Evolutionary conservation across 495 filamentous ascomycete genomes (phyloP), one percentile per base, ranked within the genome.

Genomic region (Apiosordaria backusii): DNA sequence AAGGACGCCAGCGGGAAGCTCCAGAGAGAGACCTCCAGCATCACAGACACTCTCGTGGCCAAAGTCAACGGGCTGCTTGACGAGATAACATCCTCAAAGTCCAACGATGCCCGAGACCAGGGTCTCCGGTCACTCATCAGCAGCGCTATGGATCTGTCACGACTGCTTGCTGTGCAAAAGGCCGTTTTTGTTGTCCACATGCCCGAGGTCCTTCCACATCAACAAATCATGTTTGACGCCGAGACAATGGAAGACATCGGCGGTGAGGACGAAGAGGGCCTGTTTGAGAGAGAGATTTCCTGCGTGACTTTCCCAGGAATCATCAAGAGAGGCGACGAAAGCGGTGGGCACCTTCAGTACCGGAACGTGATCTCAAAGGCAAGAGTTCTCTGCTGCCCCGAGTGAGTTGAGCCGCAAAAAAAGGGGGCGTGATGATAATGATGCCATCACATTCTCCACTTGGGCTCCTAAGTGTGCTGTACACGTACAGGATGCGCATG

Each of bases 221-320:
- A 85, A 63, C 74, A 68, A 29, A 78, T 73, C 22, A 70, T 82
- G 64, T 86, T 85, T 59, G 82, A 86, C 67, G 23, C 69, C 13
- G 75, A 78, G 61, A 81, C 69, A 3, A 87, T 87, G 84, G 83
- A 86, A 63, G 83, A 86, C 70, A 80, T 86, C 54, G 81, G 83
- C 40, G 84, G 82, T 24, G 84, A 85, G 65, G 82, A 85, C 60
- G 85, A 86, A 64, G 80, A 82, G 5, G 72, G 69, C 27, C 72
- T 79, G 35, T 68, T 75, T 25, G 74, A 72, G 57, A 69, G 80
- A 24, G 83, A 86, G 60, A 80, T 82, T 21, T 75, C 76, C 62
- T 79, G 78, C 69, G 79, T 83, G 60, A 81, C 82, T 0, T 86
- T 86, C 63, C 84, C 84, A 7, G 83, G 81, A 21, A 78, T 86